A percentile compares a stretch with the other conserved stretches of the same genome.
These are phyloP conservation scores for Myriangium duriaei DNA, from an alignment of 2,329 filamentous ascomycete species.

Conservation along the genomic window DNA sequence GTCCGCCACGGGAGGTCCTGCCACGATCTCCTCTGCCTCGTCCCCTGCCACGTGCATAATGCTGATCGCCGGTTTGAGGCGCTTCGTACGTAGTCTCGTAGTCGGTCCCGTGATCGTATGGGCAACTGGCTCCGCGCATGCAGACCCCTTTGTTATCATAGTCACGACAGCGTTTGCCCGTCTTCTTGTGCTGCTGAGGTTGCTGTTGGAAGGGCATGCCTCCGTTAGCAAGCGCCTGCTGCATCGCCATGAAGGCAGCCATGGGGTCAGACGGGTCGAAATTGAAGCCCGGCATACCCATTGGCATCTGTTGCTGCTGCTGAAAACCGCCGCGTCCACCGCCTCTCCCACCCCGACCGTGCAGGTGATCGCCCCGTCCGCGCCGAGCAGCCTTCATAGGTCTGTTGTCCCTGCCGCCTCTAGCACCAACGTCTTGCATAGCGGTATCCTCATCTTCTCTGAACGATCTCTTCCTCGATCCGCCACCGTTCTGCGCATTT, in stretches of 20 bases:
- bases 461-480: background rate
- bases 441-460: background rate
- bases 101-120: slow-evolving; percentile 54
- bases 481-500: background rate
- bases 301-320: slow-evolving; percentile 24
- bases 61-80: slow-evolving; percentile 21
- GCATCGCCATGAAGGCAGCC: slow-evolving; percentile 49
- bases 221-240: slow-evolving; percentile 40
- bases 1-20: slow-evolving; percentile 25
- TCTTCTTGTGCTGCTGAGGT: slow-evolving; percentile 13
- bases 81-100: slow-evolving; percentile 50
- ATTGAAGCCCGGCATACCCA: slow-evolving; percentile 33
- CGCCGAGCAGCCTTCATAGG: slow-evolving; percentile 4
- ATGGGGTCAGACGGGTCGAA: slow-evolving; percentile 50
- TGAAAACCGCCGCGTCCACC: background rate
- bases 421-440: slow-evolving; percentile 9
- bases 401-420: slow-evolving; percentile 14
- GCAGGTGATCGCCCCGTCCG: slow-evolving; percentile 4
- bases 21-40: slow-evolving; percentile 23
- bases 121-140: slow-evolving; percentile 52
- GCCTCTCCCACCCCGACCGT: slow-evolving; percentile 1
- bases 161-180: slow-evolving; percentile 48
- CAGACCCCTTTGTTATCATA: slow-evolving; percentile 65
- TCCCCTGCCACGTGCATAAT: slow-evolving; percentile 28
- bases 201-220: slow-evolving; percentile 26